Conservation (phyloP, 371 early-diverging fungal genomes). For the Saksenaea vasiformis region DNA sequence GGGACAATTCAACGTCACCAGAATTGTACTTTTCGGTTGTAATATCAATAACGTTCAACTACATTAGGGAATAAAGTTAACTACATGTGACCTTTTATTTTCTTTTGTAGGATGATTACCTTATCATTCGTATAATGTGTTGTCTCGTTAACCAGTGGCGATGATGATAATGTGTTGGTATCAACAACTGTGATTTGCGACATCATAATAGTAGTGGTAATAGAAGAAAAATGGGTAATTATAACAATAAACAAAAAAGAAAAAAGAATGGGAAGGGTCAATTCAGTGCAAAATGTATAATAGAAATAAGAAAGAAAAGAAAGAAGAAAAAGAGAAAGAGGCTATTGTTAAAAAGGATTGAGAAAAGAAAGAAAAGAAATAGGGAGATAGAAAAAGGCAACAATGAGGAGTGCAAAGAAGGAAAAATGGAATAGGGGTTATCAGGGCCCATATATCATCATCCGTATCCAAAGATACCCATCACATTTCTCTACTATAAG, state of each 20-base stretch:
- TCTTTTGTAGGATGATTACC: neutral
- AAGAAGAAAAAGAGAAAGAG: neutral
- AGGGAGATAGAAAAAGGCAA: slow-evolving; percentile 5
- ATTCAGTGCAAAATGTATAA: neutral
- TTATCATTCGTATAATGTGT: slow-evolving; percentile 1
- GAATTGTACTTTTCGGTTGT: slow-evolving; percentile 3
- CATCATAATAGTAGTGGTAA: neutral
- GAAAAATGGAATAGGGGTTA: neutral
- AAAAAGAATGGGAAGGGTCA: slow-evolving; percentile 5
- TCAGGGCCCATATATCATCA: neutral
- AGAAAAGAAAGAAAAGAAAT: neutral
- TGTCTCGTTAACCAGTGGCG: slow-evolving; percentile 5
- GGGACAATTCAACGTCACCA: neutral
- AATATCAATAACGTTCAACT: neutral
- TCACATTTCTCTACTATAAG: neutral
- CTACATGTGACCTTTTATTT: neutral
- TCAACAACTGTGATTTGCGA: neutral
- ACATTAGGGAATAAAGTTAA: neutral
- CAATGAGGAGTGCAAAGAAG: slow-evolving; percentile 2
- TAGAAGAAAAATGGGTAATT: neutral
- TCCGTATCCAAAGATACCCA: neutral
- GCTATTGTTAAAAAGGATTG: neutral
- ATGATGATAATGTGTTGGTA: neutral
- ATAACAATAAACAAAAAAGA: neutral
- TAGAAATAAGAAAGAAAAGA: neutral